phyloP scores from a whole-genome alignment of 768 basidiomycete genomes.

The Tylopilus felleus region DNA sequence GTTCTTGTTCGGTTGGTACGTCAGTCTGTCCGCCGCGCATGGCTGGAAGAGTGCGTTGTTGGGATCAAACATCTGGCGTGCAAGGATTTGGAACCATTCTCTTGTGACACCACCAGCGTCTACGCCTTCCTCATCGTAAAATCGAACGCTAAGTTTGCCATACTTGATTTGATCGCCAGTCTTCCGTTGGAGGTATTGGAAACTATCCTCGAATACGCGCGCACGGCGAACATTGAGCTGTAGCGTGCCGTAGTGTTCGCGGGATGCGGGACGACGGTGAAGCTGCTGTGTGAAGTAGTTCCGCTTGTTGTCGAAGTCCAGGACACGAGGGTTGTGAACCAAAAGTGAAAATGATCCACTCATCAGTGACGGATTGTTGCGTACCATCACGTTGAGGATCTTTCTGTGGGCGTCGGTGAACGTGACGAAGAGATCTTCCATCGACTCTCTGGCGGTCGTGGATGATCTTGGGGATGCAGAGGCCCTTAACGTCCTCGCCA shows the following conservation, averaged over 20 bases:
- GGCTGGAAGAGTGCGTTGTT: slow-evolving; percentile 98
- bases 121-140: slow-evolving; percentile 96
- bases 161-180: slow-evolving; percentile 96
- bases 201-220: slow-evolving; percentile 97
- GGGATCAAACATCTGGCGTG: slow-evolving; percentile 98
- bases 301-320: slow-evolving; percentile 99
- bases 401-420: slow-evolving; percentile 95
- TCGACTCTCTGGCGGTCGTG: slow-evolving; percentile 65
- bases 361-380: slow-evolving; percentile 97
- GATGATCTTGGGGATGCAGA: slow-evolving; percentile 70
- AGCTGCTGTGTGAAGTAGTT: slow-evolving; percentile 94
- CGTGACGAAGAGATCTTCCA: slow-evolving; percentile 87
- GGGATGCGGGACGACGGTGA: slow-evolving; percentile 72
- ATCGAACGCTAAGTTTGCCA: slow-evolving; percentile 94
- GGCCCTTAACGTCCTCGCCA: slow-evolving; percentile 54
- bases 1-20: slow-evolving; percentile 95
- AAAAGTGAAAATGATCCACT: slow-evolving; percentile 96
- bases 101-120: slow-evolving; percentile 98
- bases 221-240: slow-evolving; percentile 87
- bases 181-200: slow-evolving; percentile 85
- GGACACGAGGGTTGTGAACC: slow-evolving; percentile 91
- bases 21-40: slow-evolving; percentile 89
- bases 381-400: slow-evolving; percentile 94
- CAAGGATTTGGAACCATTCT: slow-evolving; percentile 98
- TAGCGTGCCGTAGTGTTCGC: slow-evolving; percentile 80